These are phyloP conservation scores for Phaeodactylum tricornutum DNA, from an alignment of 108 stramenopile genomes.

Conservation along the genomic window DNA sequence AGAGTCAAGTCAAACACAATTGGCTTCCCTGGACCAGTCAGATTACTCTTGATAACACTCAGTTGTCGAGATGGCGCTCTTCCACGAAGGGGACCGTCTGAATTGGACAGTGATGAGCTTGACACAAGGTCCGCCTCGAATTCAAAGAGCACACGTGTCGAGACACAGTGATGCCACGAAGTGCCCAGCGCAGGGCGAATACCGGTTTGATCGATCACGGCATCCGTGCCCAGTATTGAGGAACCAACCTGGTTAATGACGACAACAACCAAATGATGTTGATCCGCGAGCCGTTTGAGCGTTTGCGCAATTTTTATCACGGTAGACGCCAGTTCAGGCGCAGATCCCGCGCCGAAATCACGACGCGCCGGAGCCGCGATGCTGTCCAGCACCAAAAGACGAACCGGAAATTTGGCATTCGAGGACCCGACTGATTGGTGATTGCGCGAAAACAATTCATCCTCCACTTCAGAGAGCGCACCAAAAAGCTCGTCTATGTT, in stretches of 20 bases:
- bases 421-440: constrained; percentile 13
- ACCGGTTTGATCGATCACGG: too few species aligned
- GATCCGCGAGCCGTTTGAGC: constrained; percentile 61
- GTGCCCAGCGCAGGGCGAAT: constrained; percentile 68
- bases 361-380: constrained; percentile 72
- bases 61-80: too few species aligned
- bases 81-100: too few species aligned
- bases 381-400: constrained; percentile 62
- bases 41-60: too few species aligned
- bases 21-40: too few species aligned
- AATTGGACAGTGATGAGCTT: too few species aligned
- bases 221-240: too few species aligned
- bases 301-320: constrained; percentile 54
- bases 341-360: constrained; percentile 42
- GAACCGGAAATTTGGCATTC: background rate
- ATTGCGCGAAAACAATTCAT: constrained; percentile 58
- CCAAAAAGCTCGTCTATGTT: constrained; percentile 46
- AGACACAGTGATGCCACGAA: constrained; percentile 81
- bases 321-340: constrained; percentile 38
- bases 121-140: too few species aligned
- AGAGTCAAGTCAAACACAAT: too few species aligned
- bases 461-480: constrained; percentile 27
- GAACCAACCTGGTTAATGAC: constrained; percentile 68
- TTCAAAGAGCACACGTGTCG: constrained; percentile 58
- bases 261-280: constrained; percentile 56